Base-by-base conservation (phyloP, 1,284 basidiomycete species). In the Pterulicium gracile region DNA sequence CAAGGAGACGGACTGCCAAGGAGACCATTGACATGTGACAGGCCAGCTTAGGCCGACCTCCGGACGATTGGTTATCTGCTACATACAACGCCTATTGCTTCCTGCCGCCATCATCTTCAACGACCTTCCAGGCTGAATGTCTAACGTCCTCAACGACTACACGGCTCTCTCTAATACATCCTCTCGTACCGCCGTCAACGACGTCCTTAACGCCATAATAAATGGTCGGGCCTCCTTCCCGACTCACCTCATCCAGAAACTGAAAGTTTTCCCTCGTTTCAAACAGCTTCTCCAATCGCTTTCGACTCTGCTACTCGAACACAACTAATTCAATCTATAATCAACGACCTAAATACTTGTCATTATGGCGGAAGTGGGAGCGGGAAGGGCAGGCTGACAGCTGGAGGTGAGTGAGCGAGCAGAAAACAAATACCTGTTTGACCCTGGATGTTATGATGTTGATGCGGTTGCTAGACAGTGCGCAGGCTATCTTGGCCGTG, bases 401-500 rank as follows among this genome's bases (percentile, higher is more conserved):
- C 63, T 21, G 71, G 74, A 64, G 80, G 82, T 81, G 49, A 54
- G 61, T 52, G 14, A 23, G 5, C 36, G 21, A 27, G 40, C 39
- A 20, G 32, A n/a, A n/a, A n/a, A n/a, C n/a, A 23, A 21, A 34
- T 39, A 20, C 21, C 39, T 43, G 21, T 45, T 34, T 40, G 47
- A 45, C 40, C 36, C n/a, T n/a, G n/a, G n/a, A n/a, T 44, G 27
- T 22, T 39, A 43, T 48, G 32, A 51, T 42, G 7, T n/a, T n/a
- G n/a, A n/a, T n/a, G n/a, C n/a, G n/a, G n/a, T n/a, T 17, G 5
- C 14, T 49, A 77, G 86, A 87, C 58, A 71, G 74, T 24, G 64
- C 73, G 1, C 69, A 66, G 21, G 87, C 85, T 14, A 65, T 93
- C 1, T 66, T 77, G 24, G 79, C 85, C 0, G 59, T 92, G 51